These are phyloP conservation scores for Phytophthora idaei DNA, from an alignment of 352 stramenopile species.

Conservation along the genomic window DNA sequence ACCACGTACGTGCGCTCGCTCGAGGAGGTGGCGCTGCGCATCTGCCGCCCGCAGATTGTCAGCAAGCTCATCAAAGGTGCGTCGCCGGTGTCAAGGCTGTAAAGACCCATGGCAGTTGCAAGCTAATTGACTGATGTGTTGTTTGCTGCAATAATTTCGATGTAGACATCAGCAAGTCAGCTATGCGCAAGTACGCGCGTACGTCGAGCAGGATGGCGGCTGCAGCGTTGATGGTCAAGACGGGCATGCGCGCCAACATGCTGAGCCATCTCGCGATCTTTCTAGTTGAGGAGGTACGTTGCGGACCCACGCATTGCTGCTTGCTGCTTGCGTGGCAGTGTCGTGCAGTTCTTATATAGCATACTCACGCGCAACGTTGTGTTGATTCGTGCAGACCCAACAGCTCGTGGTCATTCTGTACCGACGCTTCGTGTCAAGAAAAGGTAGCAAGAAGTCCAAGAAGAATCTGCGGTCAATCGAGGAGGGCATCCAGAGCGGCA, in stretches of 20 bases:
- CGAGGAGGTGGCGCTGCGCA: constrained; percentile 66
- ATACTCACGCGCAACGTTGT: constrained; percentile 8
- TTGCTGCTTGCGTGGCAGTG: not conserved
- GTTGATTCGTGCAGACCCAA: constrained; percentile 49
- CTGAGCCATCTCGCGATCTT: constrained; percentile 83
- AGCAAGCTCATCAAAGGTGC: constrained; percentile 86
- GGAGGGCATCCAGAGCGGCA: constrained; percentile 37
- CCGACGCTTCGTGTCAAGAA: constrained; percentile 52
- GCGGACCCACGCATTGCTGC: not conserved
- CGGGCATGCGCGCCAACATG: constrained; percentile 76
- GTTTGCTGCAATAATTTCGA: constrained; percentile 2
- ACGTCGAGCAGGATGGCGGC: constrained; percentile 60
- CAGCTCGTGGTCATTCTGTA: constrained; percentile 78
- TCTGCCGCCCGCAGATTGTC: constrained; percentile 60
- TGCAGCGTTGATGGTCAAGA: constrained; percentile 74
- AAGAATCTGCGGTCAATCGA: constrained; percentile 46
- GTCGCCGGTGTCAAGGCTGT: not conserved
- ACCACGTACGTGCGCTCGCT: constrained; percentile 80
- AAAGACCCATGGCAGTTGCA: constrained; percentile 4
- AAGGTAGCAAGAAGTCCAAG: constrained; percentile 42
- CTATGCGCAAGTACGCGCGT: constrained; percentile 77
- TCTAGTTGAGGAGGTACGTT: constrained; percentile 78
- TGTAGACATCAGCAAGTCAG: constrained; percentile 77
- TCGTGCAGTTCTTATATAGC: not conserved
- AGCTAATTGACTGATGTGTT: not conserved